Evolutionary conservation across 1,284 basidiomycete species (phyloP).

Genomic region (Cutaneotrichosporon mucoides): DNA sequence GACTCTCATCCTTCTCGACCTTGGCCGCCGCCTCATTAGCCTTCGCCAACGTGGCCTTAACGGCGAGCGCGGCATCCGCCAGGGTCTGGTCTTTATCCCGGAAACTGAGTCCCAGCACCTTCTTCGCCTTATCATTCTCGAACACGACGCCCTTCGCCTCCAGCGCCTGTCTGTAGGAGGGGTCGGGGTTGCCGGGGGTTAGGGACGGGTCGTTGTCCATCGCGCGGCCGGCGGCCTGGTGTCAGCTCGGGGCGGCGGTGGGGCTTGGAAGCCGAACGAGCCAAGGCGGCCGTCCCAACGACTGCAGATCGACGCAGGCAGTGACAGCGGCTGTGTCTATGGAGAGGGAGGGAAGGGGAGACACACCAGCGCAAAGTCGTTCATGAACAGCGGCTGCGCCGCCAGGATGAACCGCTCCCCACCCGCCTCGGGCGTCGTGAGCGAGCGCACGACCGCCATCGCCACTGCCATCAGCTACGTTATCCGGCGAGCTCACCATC

Average conservation of each 20-base stretch:
- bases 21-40: not conserved
- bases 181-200: constrained; percentile 23
- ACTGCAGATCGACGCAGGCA: too few species aligned
- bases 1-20: too few species aligned
- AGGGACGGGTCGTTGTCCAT: constrained; percentile 5
- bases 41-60: not conserved
- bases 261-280: not conserved
- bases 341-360: too few species aligned
- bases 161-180: constrained; percentile 22
- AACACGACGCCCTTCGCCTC: constrained; percentile 7
- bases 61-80: not conserved
- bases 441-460: not conserved
- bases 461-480: constrained; percentile 19
- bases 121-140: constrained; percentile 24
- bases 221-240: not conserved
- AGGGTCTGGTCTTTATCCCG: constrained; percentile 8
- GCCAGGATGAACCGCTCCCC: constrained; percentile 59
- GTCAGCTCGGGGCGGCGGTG: not conserved
- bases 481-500: constrained; percentile 15
- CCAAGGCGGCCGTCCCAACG: too few species aligned
- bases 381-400: constrained; percentile 40
- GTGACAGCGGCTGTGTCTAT: too few species aligned
- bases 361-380: constrained; percentile 29
- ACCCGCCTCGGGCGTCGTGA: constrained; percentile 47
- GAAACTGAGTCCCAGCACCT: constrained; percentile 36